Evolutionary conservation across 257 asterid genomes (phyloP).

Genomic region (Euphrasia confusa): DNA sequence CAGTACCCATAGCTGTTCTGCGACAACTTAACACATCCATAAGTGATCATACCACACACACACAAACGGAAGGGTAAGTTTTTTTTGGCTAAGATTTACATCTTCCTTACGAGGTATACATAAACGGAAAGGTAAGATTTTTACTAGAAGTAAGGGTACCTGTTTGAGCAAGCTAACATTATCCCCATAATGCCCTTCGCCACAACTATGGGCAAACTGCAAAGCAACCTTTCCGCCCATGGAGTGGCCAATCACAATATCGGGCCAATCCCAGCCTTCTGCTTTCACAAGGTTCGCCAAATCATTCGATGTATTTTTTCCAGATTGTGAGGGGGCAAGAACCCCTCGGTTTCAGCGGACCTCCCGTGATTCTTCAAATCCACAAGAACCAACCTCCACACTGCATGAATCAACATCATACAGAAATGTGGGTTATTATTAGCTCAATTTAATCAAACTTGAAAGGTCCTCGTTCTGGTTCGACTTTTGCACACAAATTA

Average conservation of each 20-base stretch:
- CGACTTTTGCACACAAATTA: neutral
- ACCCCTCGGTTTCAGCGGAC: conserved; percentile 56
- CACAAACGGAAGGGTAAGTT: no score
- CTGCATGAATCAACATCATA: conserved; percentile 25
- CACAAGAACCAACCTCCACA: conserved; percentile 75
- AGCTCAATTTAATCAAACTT: no score
- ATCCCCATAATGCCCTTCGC: conserved; percentile 57
- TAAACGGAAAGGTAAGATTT: neutral
- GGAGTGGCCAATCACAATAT: conserved; percentile 93
- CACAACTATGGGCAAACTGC: conserved; percentile 78
- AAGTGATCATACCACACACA: conserved; percentile 13
- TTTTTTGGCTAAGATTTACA: neutral
- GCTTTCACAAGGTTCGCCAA: conserved; percentile 65
- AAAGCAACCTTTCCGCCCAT: conserved; percentile 95
- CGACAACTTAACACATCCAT: conserved; percentile 37
- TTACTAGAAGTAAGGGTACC: conserved; percentile 40
- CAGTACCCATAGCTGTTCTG: conserved; percentile 92
- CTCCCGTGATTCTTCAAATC: conserved; percentile 93
- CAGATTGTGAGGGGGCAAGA: conserved; percentile 67
- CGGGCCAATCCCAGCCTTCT: conserved; percentile 85
- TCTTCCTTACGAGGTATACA: neutral
- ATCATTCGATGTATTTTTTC: conserved; percentile 77
- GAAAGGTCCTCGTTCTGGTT: neutral
- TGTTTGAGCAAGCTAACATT: conserved; percentile 58
- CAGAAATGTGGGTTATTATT: neutral